A percentile compares a stretch with the other conserved stretches of the same genome.
phyloP scores from a whole-genome alignment of 2,329 filamentous ascomycete genomes.

The Penicillium sp. region DNA sequence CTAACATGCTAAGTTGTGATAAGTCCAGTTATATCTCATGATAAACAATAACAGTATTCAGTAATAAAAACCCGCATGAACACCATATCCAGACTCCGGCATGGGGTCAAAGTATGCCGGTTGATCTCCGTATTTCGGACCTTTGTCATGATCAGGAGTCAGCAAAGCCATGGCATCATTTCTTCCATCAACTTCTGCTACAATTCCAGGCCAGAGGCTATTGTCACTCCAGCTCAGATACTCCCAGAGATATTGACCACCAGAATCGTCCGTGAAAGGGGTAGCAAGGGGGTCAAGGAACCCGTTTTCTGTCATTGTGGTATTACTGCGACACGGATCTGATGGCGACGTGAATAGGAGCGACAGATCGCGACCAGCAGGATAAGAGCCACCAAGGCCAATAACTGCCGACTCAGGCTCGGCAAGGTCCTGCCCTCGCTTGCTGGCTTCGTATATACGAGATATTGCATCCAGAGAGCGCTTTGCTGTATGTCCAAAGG shows the following conservation, averaged over 20 bases:
- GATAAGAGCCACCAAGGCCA: slow-evolving; percentile 12
- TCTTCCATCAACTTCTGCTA: slow-evolving; percentile 24
- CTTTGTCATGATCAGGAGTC: slow-evolving; percentile 29
- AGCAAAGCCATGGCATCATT: slow-evolving; percentile 27
- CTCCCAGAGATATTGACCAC: slow-evolving; percentile 38
- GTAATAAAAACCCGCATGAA: slow-evolving; percentile 28
- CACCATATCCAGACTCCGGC: slow-evolving; percentile 27
- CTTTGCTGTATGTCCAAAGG: slow-evolving; percentile 65
- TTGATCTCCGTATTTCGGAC: slow-evolving; percentile 24
- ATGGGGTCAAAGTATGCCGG: slow-evolving; percentile 23
- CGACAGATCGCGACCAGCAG: slow-evolving; percentile 19
- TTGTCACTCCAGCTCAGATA: slow-evolving; percentile 42
- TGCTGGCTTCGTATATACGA: slow-evolving; percentile 63
- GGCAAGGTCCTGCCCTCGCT: slow-evolving; percentile 26
- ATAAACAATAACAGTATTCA: slow-evolving; percentile 9
- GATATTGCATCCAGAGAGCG: slow-evolving; percentile 64
- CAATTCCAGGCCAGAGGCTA: slow-evolving; percentile 32
- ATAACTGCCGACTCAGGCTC: slow-evolving; percentile 11
- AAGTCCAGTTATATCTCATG: background rate
- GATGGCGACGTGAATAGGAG: slow-evolving; percentile 14
- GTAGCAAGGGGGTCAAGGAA: slow-evolving; percentile 27
- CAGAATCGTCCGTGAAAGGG: slow-evolving; percentile 31
- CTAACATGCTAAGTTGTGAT: slow-evolving; percentile 4
- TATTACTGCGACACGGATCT: slow-evolving; percentile 19
- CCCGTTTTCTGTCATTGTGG: slow-evolving; percentile 19